These are phyloP conservation scores for Plenodomus tracheiphilus DNA, from an alignment of 2,329 filamentous ascomycete species.

Conservation along the genomic window DNA sequence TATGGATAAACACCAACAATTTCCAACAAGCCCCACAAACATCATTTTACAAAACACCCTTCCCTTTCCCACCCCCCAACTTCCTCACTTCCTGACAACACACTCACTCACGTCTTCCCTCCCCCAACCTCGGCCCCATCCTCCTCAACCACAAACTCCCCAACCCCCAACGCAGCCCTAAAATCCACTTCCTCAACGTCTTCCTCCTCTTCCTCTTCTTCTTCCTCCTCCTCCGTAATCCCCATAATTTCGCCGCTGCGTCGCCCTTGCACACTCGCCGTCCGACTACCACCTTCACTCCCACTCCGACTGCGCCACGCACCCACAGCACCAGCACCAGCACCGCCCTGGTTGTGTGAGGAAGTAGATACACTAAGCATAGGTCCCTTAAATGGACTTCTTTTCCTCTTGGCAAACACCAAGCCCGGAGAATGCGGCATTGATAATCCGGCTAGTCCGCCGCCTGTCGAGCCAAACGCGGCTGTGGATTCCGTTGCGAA, in stretches of 20 bases:
- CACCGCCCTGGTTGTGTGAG: slow-evolving; percentile 4
- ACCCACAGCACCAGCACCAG: neutral
- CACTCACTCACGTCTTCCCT: too few relatives aligned
- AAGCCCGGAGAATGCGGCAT: slow-evolving; percentile 57
- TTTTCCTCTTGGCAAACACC: slow-evolving; percentile 79
- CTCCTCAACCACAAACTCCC: slow-evolving; percentile 36
- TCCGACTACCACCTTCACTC: slow-evolving; percentile 28
- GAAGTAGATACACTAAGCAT: slow-evolving; percentile 56
- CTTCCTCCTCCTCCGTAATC: slow-evolving; percentile 48
- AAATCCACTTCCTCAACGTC: slow-evolving; percentile 64
- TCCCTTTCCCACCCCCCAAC: too few relatives aligned
- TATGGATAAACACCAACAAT: too few relatives aligned
- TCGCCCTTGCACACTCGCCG: slow-evolving; percentile 66
- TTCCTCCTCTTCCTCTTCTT: slow-evolving; percentile 51
- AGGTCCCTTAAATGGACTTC: slow-evolving; percentile 81
- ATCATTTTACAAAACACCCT: too few relatives aligned
- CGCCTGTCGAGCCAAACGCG: slow-evolving; percentile 58
- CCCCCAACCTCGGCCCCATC: neutral
- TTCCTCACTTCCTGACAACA: too few relatives aligned
- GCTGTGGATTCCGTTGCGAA: slow-evolving; percentile 46
- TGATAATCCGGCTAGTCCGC: too few relatives aligned
- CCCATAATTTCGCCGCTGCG: slow-evolving; percentile 76
- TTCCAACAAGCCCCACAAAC: too few relatives aligned
- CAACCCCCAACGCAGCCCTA: slow-evolving; percentile 50
- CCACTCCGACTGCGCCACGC: slow-evolving; percentile 3